Evolutionary conservation across 345 rosid genomes (phyloP).

Genomic region (Odontarrhena argentea): DNA sequence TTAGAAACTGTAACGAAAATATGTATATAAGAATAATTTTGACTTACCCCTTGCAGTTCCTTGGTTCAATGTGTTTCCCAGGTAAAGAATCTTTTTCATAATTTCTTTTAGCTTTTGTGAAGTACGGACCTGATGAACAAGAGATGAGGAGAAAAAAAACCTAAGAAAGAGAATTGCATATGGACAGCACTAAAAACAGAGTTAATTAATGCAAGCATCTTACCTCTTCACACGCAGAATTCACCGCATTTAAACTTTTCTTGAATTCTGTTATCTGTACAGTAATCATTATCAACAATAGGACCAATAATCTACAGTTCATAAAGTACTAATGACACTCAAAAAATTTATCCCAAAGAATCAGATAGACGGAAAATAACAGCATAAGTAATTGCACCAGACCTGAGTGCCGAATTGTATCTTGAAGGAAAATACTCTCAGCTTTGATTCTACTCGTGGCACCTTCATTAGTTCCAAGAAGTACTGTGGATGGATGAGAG

Average conservation of each 20-base stretch:
- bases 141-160: conserved; percentile 24
- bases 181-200: conserved; percentile 22
- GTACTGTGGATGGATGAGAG: conserved; percentile 53
- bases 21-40: background rate
- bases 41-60: conserved; percentile 97
- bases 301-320: conserved; percentile 11
- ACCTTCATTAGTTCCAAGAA: conserved; percentile 97
- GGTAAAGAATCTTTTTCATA: conserved; percentile 86
- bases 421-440: conserved; percentile 96
- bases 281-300: conserved; percentile 11
- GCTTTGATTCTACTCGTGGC: conserved; percentile 95
- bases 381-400: conserved; percentile 47
- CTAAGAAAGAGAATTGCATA: conserved; percentile 15
- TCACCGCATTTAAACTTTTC: conserved; percentile 77
- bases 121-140: conserved; percentile 68
- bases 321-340: background rate
- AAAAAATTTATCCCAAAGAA: conserved; percentile 22
- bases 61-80: conserved; percentile 92
- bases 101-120: conserved; percentile 87
- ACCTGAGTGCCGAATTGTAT: conserved; percentile 95
- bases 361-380: conserved; percentile 28
- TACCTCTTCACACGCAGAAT: conserved; percentile 96
- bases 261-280: conserved; percentile 81
- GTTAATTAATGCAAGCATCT: conserved; percentile 27
- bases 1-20: background rate